A percentile compares a stretch with the other conserved stretches of the same genome.
phyloP scores from a whole-genome alignment of 208 protist genomes.

The Acanthamoeba divionensis region DNA sequence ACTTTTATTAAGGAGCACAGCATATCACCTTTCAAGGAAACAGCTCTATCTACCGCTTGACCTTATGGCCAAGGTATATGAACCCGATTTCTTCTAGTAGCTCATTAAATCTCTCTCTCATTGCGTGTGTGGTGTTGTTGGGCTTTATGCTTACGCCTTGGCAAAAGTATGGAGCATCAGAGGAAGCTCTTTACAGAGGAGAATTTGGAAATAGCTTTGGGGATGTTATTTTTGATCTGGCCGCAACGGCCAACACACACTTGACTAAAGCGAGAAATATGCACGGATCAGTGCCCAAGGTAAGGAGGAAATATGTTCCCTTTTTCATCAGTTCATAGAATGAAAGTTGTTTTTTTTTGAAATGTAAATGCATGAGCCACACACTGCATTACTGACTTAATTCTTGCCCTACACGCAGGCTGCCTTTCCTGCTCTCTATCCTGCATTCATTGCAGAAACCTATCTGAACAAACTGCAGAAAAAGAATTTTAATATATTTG shows the following conservation, averaged over 20 bases:
- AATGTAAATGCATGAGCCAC: too few species aligned
- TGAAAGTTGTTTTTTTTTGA: not conserved
- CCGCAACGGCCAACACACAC: not conserved
- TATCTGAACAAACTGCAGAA: constrained; percentile 50
- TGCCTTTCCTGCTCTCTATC: not conserved
- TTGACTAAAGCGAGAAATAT: not conserved
- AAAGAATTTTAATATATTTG: constrained; percentile 48
- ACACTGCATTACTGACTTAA: not conserved
- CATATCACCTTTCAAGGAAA: not conserved
- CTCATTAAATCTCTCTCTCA: not conserved
- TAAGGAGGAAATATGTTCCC: not conserved
- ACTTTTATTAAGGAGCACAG: constrained; percentile 13
- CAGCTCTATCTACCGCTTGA: constrained; percentile 37
- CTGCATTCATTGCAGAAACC: constrained; percentile 29
- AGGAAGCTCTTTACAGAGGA: constrained; percentile 1
- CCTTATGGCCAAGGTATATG: constrained; percentile 37
- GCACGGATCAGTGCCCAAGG: not conserved
- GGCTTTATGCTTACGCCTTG: not conserved
- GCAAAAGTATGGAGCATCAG: not conserved
- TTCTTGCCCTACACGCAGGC: not conserved
- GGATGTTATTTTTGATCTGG: constrained; percentile 39
- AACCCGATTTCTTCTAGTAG: not conserved
- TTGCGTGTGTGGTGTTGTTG: not conserved
- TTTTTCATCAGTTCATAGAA: not conserved
- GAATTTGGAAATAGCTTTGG: not conserved